These are phyloP conservation scores for Tilletia setariae DNA, from an alignment of 1,284 basidiomycete genomes.

Conservation along the genomic window DNA sequence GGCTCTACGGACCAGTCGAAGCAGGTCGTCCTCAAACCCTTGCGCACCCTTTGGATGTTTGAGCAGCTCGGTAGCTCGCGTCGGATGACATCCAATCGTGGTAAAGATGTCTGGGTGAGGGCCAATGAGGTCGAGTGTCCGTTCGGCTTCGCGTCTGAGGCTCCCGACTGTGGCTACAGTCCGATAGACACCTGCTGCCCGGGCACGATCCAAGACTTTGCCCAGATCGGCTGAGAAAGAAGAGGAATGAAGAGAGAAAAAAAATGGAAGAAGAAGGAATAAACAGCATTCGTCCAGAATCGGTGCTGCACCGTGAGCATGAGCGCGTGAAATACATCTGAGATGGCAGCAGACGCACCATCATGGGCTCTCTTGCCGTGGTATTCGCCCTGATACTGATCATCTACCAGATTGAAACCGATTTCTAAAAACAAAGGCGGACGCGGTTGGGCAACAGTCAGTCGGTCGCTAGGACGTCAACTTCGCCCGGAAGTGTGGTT, in stretches of 20 bases:
- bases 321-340: slow-evolving; percentile 78
- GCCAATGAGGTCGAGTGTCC: slow-evolving; percentile 3
- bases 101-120: slow-evolving; percentile 60
- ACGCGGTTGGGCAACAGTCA: slow-evolving; percentile 13
- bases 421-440: slow-evolving; percentile 54
- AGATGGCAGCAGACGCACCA: slow-evolving; percentile 66
- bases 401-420: slow-evolving; percentile 59
- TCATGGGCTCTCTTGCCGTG: slow-evolving; percentile 57
- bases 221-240: slow-evolving; percentile 66
- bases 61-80: slow-evolving; percentile 74
- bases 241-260: no score
- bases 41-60: slow-evolving; percentile 61
- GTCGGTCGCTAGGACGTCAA: background rate
- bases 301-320: no score
- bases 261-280: no score
- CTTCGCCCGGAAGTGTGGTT: no score
- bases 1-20: slow-evolving; percentile 19
- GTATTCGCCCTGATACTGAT: slow-evolving; percentile 57
- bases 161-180: background rate
- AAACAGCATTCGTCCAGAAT: no score
- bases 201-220: slow-evolving; percentile 56
- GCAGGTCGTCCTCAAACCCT: slow-evolving; percentile 65
- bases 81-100: slow-evolving; percentile 83
- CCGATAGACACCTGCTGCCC: background rate
- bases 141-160: background rate